Percentiles rank a stretch among this genome's conserved stretches.
Evolutionary conservation across 2,329 filamentous ascomycete genomes (phyloP).

Genomic region (Neofusicoccum parvum): DNA sequence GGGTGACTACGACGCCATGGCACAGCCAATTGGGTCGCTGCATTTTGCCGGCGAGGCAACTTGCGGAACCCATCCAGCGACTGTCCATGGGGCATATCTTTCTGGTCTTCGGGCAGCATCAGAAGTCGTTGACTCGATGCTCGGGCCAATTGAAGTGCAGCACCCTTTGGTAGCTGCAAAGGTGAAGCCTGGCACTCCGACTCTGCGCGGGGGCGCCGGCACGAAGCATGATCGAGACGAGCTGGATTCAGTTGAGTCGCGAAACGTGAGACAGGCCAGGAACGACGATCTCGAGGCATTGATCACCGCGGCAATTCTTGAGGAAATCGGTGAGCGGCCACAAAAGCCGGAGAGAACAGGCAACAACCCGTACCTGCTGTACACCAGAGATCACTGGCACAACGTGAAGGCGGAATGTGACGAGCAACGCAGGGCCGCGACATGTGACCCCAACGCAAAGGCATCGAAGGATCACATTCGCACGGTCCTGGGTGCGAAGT

Average conservation of each 20-base stretch:
- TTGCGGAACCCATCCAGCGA: constrained; percentile 92
- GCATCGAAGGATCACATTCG: constrained; percentile 73
- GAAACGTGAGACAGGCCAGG: constrained; percentile 29
- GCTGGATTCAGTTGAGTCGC: constrained; percentile 23
- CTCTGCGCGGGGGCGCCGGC: not conserved
- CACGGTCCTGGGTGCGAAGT: constrained; percentile 83
- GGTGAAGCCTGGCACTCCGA: constrained; percentile 32
- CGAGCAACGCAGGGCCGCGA: constrained; percentile 64
- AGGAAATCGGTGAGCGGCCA: constrained; percentile 73
- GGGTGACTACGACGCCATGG: constrained; percentile 93
- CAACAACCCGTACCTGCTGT: constrained; percentile 86
- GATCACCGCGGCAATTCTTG: constrained; percentile 59
- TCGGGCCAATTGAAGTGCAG: constrained; percentile 77
- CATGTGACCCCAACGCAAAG: constrained; percentile 69
- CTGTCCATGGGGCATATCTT: constrained; percentile 93
- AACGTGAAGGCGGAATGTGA: constrained; percentile 67
- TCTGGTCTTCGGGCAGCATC: constrained; percentile 88
- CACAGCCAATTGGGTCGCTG: constrained; percentile 78
- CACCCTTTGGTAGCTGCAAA: constrained; percentile 73
- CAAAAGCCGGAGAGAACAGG: constrained; percentile 71
- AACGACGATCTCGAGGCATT: constrained; percentile 57
- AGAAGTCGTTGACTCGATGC: constrained; percentile 77
- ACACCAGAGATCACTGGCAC: constrained; percentile 74
- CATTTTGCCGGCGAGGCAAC: constrained; percentile 98
- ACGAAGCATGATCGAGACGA: constrained; percentile 23